Base-by-base conservation (phyloP, 352 stramenopile genomes). In the Globisporangium radiosum region DNA sequence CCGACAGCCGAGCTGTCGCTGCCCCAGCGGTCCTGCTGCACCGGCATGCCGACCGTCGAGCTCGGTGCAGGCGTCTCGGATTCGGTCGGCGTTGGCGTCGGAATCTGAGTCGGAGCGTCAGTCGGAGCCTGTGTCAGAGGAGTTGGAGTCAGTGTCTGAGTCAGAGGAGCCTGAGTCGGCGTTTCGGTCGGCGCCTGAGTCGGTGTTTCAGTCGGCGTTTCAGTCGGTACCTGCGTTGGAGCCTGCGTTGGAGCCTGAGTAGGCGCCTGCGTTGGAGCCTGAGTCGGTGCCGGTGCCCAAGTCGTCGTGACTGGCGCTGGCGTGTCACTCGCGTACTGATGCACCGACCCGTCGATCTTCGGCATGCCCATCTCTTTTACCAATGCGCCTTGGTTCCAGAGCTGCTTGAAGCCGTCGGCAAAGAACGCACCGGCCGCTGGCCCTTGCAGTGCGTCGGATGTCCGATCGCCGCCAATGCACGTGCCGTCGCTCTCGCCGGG, bases 311-410 rank as follows among this genome's bases (percentile, higher is more conserved):
- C 42, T 42, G 54, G 47, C n/a, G 62, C 40, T 19, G 57, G 67
- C 10, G 59, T 59, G 36, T 7, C 52, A 2, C 43, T 44, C 19
- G 43, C 44, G 43, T 36, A 59, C n/a, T 52, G 43, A 53, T 33
- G 54, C 19, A 52, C 43, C 13, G 54, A 53, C 33, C 70, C 67
- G 36, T 74, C 73, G 52, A 86, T 86, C 38, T 47, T 36, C 14
- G 68, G 38, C 36, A 64, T 70, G 5, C 72, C 67, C 48, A 75
- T 59, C 42, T 83, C 69, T 9, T 71, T 60, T 42, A 89, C 76
- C 14, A 88, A 66, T n/a, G 75, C 71, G 3, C 81, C 81, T 37
- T 92, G 77, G 66, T 92, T 87, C 76, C 78, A 92, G 9, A 81
- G 69, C 8, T 49, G 64, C 60, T 71, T 63, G 61, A 92, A 92